phyloP scores from a whole-genome alignment of 129 eudicot species.

The Centella asiatica region DNA sequence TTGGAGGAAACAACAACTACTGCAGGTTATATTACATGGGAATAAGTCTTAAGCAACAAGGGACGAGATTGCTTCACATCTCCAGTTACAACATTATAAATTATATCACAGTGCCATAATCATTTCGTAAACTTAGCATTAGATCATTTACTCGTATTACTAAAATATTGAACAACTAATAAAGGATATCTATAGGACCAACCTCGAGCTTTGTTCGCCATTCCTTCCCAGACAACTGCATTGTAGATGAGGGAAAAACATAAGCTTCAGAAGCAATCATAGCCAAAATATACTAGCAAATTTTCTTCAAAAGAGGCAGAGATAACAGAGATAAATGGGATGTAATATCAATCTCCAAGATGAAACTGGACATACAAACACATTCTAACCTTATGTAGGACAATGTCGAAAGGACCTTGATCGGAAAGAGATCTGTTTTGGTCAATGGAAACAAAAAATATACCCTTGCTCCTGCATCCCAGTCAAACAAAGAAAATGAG shows the following conservation, averaged over 20 bases:
- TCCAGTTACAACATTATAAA: conserved; percentile 1
- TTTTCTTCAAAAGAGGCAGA: not conserved
- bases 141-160: not conserved
- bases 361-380: conserved; percentile 4
- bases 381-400: conserved; percentile 73
- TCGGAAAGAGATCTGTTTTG: conserved; percentile 76
- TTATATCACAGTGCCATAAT: conserved; percentile 2
- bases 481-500: not conserved
- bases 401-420: conserved; percentile 95
- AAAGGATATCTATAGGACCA: conserved; percentile 20
- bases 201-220: conserved; percentile 94
- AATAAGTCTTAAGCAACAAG: conserved; percentile 20
- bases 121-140: not conserved
- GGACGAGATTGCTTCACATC: conserved; percentile 8
- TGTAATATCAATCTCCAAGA: conserved; percentile 19
- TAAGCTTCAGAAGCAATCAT: conserved; percentile 1
- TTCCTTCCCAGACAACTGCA: conserved; percentile 79
- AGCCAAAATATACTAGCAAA: not conserved
- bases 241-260: not conserved
- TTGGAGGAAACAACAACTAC: conserved; percentile 20
- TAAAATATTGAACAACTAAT: not conserved
- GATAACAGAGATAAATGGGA: not conserved
- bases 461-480: conserved; percentile 84
- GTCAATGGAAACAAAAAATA: conserved; percentile 86
- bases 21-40: conserved; percentile 32